Evolutionary conservation across 2,329 filamentous ascomycete genomes (phyloP).

Genomic region (Stagonosporopsis chrysanthemi): DNA sequence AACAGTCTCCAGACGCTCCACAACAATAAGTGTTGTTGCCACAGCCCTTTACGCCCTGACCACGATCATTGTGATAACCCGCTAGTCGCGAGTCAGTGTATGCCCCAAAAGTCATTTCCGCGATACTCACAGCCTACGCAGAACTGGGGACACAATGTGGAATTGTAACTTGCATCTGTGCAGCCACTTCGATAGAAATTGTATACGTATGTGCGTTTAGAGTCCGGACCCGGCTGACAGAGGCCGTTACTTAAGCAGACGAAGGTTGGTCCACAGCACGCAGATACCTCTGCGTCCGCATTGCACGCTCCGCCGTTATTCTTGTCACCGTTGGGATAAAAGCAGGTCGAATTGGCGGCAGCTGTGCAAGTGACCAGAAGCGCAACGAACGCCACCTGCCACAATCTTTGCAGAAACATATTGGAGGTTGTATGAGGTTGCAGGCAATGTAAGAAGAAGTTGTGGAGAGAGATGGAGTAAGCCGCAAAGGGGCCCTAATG

Average conservation of each 20-base stretch:
- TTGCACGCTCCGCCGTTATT: conserved; percentile 26
- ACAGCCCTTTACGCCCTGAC: conserved; percentile 28
- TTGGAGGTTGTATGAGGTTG: background rate
- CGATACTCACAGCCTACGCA: conserved; percentile 28
- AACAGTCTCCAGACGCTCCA: conserved; percentile 27
- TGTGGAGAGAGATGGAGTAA: conserved; percentile 8
- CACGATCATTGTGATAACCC: conserved; percentile 17
- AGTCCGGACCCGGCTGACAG: conserved; percentile 28
- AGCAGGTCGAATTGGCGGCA: conserved; percentile 26
- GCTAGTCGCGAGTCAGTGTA: conserved; percentile 17
- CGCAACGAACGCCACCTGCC: background rate
- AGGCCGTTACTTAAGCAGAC: conserved; percentile 33
- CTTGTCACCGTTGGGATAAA: conserved; percentile 28
- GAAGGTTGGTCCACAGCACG: conserved; percentile 35
- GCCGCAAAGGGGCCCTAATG: conserved; percentile 5
- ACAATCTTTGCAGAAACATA: conserved; percentile 1
- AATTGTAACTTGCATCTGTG: conserved; percentile 32
- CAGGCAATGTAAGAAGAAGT: background rate
- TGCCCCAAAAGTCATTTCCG: background rate
- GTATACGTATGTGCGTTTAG: conserved; percentile 22
- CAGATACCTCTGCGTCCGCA: conserved; percentile 24
- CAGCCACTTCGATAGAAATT: conserved; percentile 31
- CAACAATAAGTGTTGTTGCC: conserved; percentile 31
- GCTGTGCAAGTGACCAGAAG: background rate
- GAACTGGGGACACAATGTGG: conserved; percentile 27